Evolutionary conservation across 2,329 filamentous ascomycete species (phyloP).

Genomic region (Periglandula ipomoeae): DNA sequence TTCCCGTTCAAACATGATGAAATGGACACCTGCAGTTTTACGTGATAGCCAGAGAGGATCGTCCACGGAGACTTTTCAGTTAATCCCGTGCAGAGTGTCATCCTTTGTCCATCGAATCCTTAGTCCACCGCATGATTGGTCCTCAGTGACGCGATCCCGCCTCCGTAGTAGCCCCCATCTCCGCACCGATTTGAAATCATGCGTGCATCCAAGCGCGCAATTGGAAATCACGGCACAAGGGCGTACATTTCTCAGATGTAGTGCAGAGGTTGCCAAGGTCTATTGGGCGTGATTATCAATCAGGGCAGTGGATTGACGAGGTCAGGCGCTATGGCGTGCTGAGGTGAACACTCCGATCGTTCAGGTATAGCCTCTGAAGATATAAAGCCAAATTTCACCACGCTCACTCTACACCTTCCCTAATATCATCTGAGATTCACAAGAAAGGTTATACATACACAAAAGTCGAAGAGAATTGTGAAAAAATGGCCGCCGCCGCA

Average conservation of each 20-base stretch:
- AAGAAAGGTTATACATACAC: too few species aligned
- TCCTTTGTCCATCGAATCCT: too few species aligned
- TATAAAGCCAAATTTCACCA: too few species aligned
- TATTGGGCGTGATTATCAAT: neutral
- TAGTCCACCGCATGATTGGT: conserved; percentile 4
- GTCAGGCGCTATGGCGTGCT: neutral
- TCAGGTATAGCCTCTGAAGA: neutral
- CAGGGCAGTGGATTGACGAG: neutral
- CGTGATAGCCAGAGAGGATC: too few species aligned
- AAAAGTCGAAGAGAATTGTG: too few species aligned
- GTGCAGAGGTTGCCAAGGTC: neutral
- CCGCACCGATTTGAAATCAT: conserved; percentile 3
- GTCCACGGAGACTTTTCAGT: too few species aligned
- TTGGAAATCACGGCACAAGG: neutral
- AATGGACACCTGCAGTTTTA: too few species aligned
- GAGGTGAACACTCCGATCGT: neutral
- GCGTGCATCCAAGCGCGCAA: neutral
- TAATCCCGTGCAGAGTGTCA: too few species aligned
- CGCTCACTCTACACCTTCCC: too few species aligned
- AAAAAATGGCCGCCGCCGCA: conserved; percentile 17
- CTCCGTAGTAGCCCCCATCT: neutral
- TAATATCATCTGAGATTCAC: too few species aligned
- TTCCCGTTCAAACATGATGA: too few species aligned
- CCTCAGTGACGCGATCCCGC: conserved; percentile 16
- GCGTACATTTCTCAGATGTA: too few species aligned